Evolutionary conservation across 108 stramenopile genomes (phyloP), one percentile per base, ranked within the genome.

Genomic region (Fragilaria crotonensis): DNA sequence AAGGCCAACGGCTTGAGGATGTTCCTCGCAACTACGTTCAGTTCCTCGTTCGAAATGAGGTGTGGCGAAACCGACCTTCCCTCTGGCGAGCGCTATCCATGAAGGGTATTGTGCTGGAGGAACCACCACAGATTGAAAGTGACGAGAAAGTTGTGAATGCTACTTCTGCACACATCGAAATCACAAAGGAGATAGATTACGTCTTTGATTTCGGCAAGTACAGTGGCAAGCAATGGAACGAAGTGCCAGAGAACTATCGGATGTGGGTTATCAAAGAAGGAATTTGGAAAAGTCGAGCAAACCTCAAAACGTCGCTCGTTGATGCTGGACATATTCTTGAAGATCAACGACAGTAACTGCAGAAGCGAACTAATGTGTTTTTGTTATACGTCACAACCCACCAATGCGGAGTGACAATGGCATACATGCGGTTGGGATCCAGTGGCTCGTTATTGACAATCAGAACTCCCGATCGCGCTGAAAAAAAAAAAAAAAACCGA

Each of bases 191-290:
- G n/a, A n/a, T n/a, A 19, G 48, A 59, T 4, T 65, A 65, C 36
- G 25, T 28, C 3, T 60, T 71, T 48, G 30, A 64, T 41, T 71
- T 71, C 54, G 70, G 70, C 5, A 71, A 65, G 26, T 41, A 64
- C 45, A 58, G 30, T 9, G 52, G 54, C 4, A 33, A 45, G 33
- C 9, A 20, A n/a, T 64, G 56, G 56, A 31, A 45, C 3, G 57
- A 71, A 5, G 63, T 71, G 25, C 70, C 70, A 28, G 30, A 4
- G 14, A n/a, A 14, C 30, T 71, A 71, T 28, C 25, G 59, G 25
- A 30, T 9, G 3, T 63, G 62, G 62, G 25, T 63, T 7, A n/a
- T 63, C 4, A 14, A 41, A 14, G 26, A 63, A 14, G 32, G 23
- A 22, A 33, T 63, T 11, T 55, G 54, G 53, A 54, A 55, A 44